Conservation (phyloP, 2,329 filamentous ascomycete genomes). For the Xylaria sp. region DNA sequence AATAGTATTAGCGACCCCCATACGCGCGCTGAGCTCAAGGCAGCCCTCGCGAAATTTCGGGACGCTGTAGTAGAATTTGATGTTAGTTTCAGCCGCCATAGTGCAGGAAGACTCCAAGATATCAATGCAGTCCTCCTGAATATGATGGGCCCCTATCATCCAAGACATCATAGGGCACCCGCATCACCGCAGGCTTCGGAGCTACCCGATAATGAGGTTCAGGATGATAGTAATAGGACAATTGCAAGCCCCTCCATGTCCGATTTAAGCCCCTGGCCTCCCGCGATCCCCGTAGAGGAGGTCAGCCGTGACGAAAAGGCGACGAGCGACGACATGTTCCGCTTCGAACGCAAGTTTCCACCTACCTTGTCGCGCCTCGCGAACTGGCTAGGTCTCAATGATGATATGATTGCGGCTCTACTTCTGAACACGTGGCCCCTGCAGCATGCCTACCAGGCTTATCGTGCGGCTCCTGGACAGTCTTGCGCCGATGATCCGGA, state of each 20-base stretch:
- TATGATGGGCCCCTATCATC: not conserved
- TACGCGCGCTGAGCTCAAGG: not conserved
- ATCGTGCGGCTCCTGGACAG: not conserved
- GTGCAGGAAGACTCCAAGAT: not conserved
- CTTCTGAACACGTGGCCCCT: slow-evolving; percentile 5
- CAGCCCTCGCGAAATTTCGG: not conserved
- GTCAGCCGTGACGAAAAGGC: too few relatives aligned
- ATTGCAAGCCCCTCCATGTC: not conserved
- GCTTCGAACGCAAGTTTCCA: slow-evolving; percentile 4
- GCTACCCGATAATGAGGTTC: too few relatives aligned
- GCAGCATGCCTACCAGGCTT: not conserved
- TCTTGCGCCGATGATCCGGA: slow-evolving; percentile 3
- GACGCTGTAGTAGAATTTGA: not conserved
- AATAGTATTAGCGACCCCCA: not conserved
- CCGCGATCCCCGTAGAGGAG: not conserved
- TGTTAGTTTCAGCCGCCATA: not conserved
- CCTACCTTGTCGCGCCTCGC: not conserved
- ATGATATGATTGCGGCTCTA: not conserved
- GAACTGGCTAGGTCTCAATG: slow-evolving; percentile 8
- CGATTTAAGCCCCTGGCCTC: not conserved
- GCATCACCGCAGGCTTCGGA: not conserved
- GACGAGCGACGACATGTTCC: not conserved
- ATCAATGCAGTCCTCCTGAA: not conserved
- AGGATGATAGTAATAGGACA: not conserved
- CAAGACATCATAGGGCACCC: not conserved